These are phyloP conservation scores for Neurospora intermedia DNA, from an alignment of 495 filamentous ascomycete genomes.

Conservation along the genomic window DNA sequence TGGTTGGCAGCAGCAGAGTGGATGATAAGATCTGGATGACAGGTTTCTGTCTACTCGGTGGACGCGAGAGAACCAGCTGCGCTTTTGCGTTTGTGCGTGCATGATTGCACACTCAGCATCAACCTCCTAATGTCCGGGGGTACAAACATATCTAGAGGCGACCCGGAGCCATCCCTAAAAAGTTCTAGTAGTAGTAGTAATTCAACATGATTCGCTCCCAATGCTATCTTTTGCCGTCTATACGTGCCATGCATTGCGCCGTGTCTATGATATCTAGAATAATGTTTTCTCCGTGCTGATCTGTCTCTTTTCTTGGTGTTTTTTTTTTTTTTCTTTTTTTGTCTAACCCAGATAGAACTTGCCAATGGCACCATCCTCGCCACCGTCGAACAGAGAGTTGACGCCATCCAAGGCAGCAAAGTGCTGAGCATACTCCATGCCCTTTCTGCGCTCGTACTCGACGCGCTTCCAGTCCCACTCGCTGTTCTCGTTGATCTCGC, in stretches of 20 bases:
- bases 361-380: conserved; percentile 35
- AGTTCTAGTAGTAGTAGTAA: neutral
- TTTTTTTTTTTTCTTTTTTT: neutral
- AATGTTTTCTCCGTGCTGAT: neutral
- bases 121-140: neutral
- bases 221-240: neutral
- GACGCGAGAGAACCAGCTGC: neutral
- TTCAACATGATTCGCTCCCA: neutral
- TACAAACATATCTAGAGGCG: neutral
- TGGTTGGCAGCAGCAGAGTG: neutral
- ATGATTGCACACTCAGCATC: neutral
- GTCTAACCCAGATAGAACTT: conserved; percentile 32
- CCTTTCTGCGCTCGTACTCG: conserved; percentile 35
- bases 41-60: neutral
- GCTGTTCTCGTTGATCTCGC: conserved; percentile 11
- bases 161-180: neutral
- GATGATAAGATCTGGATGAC: neutral
- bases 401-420: conserved; percentile 42
- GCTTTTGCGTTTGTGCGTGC: neutral
- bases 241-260: neutral
- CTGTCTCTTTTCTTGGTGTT: neutral
- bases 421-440: conserved; percentile 36
- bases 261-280: neutral
- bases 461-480: conserved; percentile 41
- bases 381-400: conserved; percentile 37